These are phyloP conservation scores for Leccinum truebloodii DNA, from an alignment of 768 basidiomycete species.

Conservation along the genomic window DNA sequence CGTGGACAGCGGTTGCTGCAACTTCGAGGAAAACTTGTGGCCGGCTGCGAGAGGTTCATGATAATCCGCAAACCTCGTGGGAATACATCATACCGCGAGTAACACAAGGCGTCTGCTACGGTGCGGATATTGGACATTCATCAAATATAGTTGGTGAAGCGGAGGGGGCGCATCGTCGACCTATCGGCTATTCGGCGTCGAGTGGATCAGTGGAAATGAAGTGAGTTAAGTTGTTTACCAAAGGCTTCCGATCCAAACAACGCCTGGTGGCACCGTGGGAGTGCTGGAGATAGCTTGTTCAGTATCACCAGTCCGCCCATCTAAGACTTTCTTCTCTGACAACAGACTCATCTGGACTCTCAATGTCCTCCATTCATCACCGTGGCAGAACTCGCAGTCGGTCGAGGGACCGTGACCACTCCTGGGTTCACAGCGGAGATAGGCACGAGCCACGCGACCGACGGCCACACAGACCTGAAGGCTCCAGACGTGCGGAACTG, in stretches of 20 bases:
- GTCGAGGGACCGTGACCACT: slow-evolving; percentile 12
- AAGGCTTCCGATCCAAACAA: slow-evolving; percentile 33
- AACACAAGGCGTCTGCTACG: slow-evolving; percentile 22
- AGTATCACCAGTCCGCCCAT: slow-evolving; percentile 2
- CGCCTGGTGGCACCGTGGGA: background rate
- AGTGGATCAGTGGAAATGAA: slow-evolving; percentile 17
- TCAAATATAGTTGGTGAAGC: slow-evolving; percentile 13
- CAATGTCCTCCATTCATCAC: slow-evolving; percentile 24
- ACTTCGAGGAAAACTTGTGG: slow-evolving; percentile 29
- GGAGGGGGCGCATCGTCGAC: slow-evolving; percentile 10
- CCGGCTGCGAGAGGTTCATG: slow-evolving; percentile 20
- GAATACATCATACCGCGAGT: slow-evolving; percentile 1
- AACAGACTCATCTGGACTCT: background rate
- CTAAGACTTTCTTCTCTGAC: background rate
- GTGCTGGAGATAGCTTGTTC: background rate
- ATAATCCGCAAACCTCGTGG: slow-evolving; percentile 21
- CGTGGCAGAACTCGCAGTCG: slow-evolving; percentile 27
- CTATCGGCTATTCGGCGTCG: slow-evolving; percentile 23
- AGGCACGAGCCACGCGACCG: slow-evolving; percentile 21
- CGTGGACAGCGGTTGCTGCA: slow-evolving; percentile 4
- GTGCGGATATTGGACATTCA: slow-evolving; percentile 30
- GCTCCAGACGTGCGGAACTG: slow-evolving; percentile 13
- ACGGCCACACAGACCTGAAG: slow-evolving; percentile 19
- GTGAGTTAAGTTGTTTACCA: slow-evolving; percentile 26
- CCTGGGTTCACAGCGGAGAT: slow-evolving; percentile 17